Evolutionary conservation across 2,329 filamentous ascomycete species (phyloP).

Genomic region (Diplocarpon mali): DNA sequence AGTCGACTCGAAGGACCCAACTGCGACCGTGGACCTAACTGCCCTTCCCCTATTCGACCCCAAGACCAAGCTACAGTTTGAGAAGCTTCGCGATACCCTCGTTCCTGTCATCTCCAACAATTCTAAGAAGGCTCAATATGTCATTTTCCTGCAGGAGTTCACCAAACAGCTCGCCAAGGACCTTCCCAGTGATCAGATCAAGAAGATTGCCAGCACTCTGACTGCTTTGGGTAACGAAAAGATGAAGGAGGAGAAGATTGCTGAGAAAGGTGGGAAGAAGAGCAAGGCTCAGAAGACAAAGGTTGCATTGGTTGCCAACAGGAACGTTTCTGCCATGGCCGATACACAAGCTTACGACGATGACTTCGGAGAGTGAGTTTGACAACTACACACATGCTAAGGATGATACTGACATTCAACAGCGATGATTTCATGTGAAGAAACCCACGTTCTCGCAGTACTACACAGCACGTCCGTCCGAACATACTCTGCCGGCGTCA

Average conservation of each 20-base stretch:
- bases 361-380: slow-evolving; percentile 74
- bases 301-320: slow-evolving; percentile 61
- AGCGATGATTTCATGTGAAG: slow-evolving; percentile 67
- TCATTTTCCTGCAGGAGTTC: slow-evolving; percentile 84
- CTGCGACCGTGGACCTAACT: slow-evolving; percentile 69
- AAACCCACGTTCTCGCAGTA: slow-evolving; percentile 6
- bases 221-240: slow-evolving; percentile 95
- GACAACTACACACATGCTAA: neutral
- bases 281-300: slow-evolving; percentile 94
- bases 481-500: slow-evolving; percentile 2
- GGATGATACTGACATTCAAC: slow-evolving; percentile 14
- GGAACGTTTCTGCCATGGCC: slow-evolving; percentile 41
- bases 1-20: slow-evolving; percentile 63
- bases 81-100: slow-evolving; percentile 66
- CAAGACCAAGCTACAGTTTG: slow-evolving; percentile 75
- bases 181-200: slow-evolving; percentile 84
- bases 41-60: slow-evolving; percentile 81
- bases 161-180: slow-evolving; percentile 79
- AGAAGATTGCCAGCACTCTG: slow-evolving; percentile 81
- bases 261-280: slow-evolving; percentile 94
- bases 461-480: slow-evolving; percentile 3
- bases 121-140: slow-evolving; percentile 81
- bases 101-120: slow-evolving; percentile 65
- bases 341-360: slow-evolving; percentile 76
- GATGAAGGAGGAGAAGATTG: slow-evolving; percentile 94